Percentiles rank a stretch among this genome's conserved stretches.
These are phyloP conservation scores for Yamadazyma sp. DNA, from an alignment of 805 yeast genomes.

Conservation along the genomic window DNA sequence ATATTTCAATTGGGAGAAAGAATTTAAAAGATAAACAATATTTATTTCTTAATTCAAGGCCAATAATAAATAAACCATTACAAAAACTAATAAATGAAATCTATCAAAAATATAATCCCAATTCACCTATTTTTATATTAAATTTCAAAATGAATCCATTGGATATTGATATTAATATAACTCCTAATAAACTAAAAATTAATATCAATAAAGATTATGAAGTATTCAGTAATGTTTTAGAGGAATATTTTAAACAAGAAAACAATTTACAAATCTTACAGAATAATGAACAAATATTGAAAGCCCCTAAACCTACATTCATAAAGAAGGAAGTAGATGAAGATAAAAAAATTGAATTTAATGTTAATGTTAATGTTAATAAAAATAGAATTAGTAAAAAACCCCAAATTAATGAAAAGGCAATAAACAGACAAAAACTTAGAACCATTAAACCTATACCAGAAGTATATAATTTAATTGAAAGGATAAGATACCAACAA, in stretches of 20 bases:
- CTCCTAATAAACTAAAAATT: slow-evolving; percentile 79
- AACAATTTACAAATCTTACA: slow-evolving; percentile 11
- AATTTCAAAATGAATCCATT: slow-evolving; percentile 53
- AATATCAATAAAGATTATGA: slow-evolving; percentile 48
- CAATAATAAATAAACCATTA: slow-evolving; percentile 57
- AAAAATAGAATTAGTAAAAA: not conserved
- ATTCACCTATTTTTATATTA: slow-evolving; percentile 68
- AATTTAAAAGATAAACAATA: slow-evolving; percentile 72
- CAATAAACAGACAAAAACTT: no score
- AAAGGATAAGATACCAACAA: not conserved
- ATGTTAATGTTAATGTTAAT: not conserved
- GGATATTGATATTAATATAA: slow-evolving; percentile 77
- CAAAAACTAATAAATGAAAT: slow-evolving; percentile 65
- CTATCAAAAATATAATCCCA: slow-evolving; percentile 69
- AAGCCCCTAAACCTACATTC: no score
- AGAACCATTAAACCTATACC: slow-evolving; percentile 2
- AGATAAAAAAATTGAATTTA: not conserved
- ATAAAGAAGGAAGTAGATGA: not conserved
- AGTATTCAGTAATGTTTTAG: slow-evolving; percentile 50
- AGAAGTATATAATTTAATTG: slow-evolving; percentile 2
- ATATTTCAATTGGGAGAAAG: slow-evolving; percentile 69
- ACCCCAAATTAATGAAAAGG: no score
- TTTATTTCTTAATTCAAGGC: slow-evolving; percentile 72
- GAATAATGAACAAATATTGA: not conserved
- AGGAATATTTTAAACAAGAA: slow-evolving; percentile 41